Conservation (phyloP, 2,329 filamentous ascomycete genomes). For the Sclerotinia minor region DNA sequence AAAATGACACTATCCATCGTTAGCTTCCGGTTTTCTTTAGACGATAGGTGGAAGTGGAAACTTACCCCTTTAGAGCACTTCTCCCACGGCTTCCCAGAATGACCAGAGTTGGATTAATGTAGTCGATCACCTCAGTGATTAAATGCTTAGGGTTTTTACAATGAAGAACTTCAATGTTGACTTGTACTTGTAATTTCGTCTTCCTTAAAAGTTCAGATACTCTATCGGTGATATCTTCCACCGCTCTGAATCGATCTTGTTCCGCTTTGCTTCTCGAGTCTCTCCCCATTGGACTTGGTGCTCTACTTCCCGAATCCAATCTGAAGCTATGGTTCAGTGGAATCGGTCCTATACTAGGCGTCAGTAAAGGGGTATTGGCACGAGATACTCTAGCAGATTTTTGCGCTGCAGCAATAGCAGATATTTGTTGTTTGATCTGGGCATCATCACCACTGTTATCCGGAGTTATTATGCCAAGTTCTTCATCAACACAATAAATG, state of each 20-base stretch:
- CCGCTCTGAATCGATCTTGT: constrained; percentile 75
- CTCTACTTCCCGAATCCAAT: constrained; percentile 33
- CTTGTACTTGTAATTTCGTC: constrained; percentile 86
- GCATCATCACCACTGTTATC: constrained; percentile 57
- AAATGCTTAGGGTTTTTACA: constrained; percentile 97
- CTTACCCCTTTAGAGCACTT: constrained; percentile 88
- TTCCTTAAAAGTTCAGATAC: constrained; percentile 86
- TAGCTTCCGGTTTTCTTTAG: constrained; percentile 5
- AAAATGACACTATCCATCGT: constrained; percentile 71
- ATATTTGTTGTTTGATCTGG: constrained; percentile 73
- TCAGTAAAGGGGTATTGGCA: constrained; percentile 33
- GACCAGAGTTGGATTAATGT: constrained; percentile 85
- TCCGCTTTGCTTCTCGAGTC: constrained; percentile 61
- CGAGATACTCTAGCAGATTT: constrained; percentile 37
- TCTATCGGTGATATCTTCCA: constrained; percentile 80
- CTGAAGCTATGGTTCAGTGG: constrained; percentile 32
- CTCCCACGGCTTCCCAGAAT: constrained; percentile 89
- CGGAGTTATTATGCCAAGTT: constrained; percentile 57
- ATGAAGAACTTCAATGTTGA: constrained; percentile 94
- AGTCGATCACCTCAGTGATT: constrained; percentile 96
- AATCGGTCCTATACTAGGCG: constrained; percentile 29
- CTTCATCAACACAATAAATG: constrained; percentile 92
- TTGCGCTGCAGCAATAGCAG: constrained; percentile 62
- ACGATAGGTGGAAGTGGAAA: constrained; percentile 25
- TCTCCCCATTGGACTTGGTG: constrained; percentile 43